Base-by-base conservation (phyloP, 1,284 basidiomycete species). In the Boletus austroedulis region DNA sequence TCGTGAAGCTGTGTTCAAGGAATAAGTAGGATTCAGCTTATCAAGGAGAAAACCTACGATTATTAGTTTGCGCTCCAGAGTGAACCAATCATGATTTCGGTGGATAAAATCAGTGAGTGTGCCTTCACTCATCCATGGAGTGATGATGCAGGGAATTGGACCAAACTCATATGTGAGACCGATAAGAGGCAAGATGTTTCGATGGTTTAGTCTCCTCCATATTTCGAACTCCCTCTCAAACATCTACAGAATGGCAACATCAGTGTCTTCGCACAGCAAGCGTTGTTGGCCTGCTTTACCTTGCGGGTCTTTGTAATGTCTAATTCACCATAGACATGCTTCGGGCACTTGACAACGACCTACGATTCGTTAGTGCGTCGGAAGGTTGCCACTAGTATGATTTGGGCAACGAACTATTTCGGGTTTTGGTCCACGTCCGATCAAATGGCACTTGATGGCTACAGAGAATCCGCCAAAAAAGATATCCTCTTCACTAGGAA, bases 291-390 rank as follows among this genome's bases (percentile, higher is more conserved):
- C 40, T 8, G 40, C 46, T n/a, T 53, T 38, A 62, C 61, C 62
- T 62, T 57, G 46, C 31, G 34, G 9, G 24, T 9, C 29, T n/a
- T 64, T 21, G 50, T 8, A 11, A 34, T 28, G 19, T 50, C 23
- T 28, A 23, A 21, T 29, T 53, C 53, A 6, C 34, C 11, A 15
- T 57, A 41, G 26, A 24, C 6, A 17, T 53, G 10, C 17, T 61
- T 62, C 0, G 62, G 54, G n/a, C 62, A 52, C 34, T 63, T 63
- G 23, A 63, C 44, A 17, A 50, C 52, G 19, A 64, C 61, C 62
- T 62, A 21, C 15, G 2, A 26, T 34, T 29, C 21, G 19, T 61
- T 32, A 41, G 8, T 34, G 3, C 10, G 9, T 15, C 6, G 12
- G 28, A 28, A 50, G 15, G 14, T 26, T 1, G 9, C 19, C 8